These are phyloP conservation scores for Hydnomerulius pinastri DNA, from an alignment of 768 basidiomycete genomes.

Conservation along the genomic window DNA sequence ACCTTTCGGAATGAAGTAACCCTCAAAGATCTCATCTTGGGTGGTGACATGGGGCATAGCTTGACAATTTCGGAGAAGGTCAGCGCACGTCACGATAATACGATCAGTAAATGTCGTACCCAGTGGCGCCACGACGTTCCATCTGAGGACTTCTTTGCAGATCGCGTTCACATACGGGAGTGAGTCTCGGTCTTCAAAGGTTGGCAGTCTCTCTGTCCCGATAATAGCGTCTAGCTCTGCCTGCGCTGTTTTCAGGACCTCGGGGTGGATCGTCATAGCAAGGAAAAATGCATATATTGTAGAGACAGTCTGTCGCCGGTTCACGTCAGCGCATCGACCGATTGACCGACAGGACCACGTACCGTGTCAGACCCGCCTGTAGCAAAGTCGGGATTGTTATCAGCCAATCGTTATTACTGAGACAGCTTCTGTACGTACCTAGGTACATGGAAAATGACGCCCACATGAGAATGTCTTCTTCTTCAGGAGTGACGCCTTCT, in stretches of 20 bases:
- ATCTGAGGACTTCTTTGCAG: conserved; percentile 16
- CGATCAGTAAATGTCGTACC: not conserved
- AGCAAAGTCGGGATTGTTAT: not conserved
- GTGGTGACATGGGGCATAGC: conserved; percentile 10
- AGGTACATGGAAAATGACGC: conserved; percentile 16
- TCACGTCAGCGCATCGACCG: not conserved
- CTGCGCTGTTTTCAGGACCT: conserved; percentile 9
- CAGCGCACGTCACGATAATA: not conserved
- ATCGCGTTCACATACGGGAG: conserved; percentile 19
- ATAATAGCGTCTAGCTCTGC: conserved; percentile 14
- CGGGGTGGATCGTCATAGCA: conserved; percentile 14
- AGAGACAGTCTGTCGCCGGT: conserved; percentile 16
- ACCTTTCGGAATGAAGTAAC: conserved; percentile 23
- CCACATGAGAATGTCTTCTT: conserved; percentile 16
- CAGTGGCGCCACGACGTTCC: conserved; percentile 1
- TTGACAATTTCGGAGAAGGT: too few relatives aligned
- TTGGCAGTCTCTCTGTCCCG: conserved; percentile 13
- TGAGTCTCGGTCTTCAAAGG: conserved; percentile 8
- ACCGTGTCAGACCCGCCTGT: conserved; percentile 29
- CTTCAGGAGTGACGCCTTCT: conserved; percentile 8
- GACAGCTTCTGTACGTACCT: conserved; percentile 6
- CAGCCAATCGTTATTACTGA: not conserved
- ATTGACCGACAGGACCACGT: conserved; percentile 28
- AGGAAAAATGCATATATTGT: conserved; percentile 18
- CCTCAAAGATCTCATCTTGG: conserved; percentile 20